Base-by-base conservation (phyloP, 148 eudicot species). In the Polygonum maritimum region DNA sequence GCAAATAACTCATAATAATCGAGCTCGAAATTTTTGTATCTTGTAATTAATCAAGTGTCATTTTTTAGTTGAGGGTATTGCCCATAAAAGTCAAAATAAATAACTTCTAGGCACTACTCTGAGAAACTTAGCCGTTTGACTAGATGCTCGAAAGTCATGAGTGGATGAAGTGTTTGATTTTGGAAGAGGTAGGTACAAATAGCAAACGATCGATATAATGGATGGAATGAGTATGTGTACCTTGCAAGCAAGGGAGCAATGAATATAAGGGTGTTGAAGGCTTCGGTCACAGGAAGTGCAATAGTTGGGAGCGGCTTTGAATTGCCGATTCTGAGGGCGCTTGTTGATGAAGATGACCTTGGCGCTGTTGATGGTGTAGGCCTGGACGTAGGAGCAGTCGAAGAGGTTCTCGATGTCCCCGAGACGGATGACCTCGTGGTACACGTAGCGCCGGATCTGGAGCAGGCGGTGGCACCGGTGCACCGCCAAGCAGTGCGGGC, bases 231-330 rank as follows among this genome's bases (percentile, higher is more conserved):
- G 1, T 26, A 18, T 44, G 39, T 6, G 52, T 81, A 94, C 98
- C 97, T 95, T 95, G 90, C 99, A 95, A 3, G 97, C 97, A 26
- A 95, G 85, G 80, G 99, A 95, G 83, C 97, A 95, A 82, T 95
- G 99, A 73, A 87, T 85, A 69, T 83, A 89, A 13, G 99, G 97
- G 79, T 92, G 94, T 86, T 92, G 99, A 58, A 95, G 97, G 85
- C 92, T 86, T 76, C 99, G 85, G 48, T 95, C 99, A 77, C 99
- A 95, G 3, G 97, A 90, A 77, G 96, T 95, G 83, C 99, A 95
- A 73, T 90, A 95, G 73, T 89, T 95, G 79, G 88, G 92, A 33
- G 96, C 86, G 36, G 96, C 99, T 81, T 95, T 95, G 55, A 95
- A 95, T 76, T 89, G 97, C 81, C 97, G 87, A 70, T 95, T 95